Evolutionary conservation across 805 yeast species (phyloP).

Genomic region (Maudiozyma turicensis): DNA sequence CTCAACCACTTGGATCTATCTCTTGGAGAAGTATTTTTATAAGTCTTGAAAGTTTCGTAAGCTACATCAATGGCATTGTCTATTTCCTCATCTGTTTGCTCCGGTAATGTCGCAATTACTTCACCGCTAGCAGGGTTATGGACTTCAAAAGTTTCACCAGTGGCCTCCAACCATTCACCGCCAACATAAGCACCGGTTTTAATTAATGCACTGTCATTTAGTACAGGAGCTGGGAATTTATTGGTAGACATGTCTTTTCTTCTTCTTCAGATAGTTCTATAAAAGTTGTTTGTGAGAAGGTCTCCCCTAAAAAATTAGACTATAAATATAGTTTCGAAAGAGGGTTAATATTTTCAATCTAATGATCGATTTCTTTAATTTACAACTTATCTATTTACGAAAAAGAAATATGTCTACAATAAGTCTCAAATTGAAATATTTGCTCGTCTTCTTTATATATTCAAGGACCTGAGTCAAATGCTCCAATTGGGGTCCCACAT

Average conservation of each 20-base stretch:
- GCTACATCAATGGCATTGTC: slow-evolving; percentile 47
- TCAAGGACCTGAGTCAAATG: no score
- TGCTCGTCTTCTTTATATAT: no score
- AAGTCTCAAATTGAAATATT: no score
- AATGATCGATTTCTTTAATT: no score
- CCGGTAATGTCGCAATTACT: slow-evolving; percentile 49
- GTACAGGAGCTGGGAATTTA: slow-evolving; percentile 14
- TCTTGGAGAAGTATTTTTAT: slow-evolving; percentile 39
- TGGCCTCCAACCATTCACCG: slow-evolving; percentile 56
- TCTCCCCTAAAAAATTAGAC: no score
- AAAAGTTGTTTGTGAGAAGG: no score
- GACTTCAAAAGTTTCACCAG: slow-evolving; percentile 48
- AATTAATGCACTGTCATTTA: slow-evolving; percentile 43
- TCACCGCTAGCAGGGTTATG: slow-evolving; percentile 67
- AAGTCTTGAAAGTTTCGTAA: slow-evolving; percentile 36
- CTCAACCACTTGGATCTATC: slow-evolving; percentile 44
- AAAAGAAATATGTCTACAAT: no score
- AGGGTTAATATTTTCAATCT: no score
- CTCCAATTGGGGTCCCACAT: no score
- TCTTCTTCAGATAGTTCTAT: neutral
- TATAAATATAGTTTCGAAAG: no score
- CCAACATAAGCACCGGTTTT: slow-evolving; percentile 55
- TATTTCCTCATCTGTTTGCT: slow-evolving; percentile 49
- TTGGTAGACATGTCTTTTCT: neutral
- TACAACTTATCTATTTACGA: no score